These are phyloP conservation scores for Mycosphaerelloides madeirae DNA, from an alignment of 2,329 filamentous ascomycete species.

Conservation along the genomic window DNA sequence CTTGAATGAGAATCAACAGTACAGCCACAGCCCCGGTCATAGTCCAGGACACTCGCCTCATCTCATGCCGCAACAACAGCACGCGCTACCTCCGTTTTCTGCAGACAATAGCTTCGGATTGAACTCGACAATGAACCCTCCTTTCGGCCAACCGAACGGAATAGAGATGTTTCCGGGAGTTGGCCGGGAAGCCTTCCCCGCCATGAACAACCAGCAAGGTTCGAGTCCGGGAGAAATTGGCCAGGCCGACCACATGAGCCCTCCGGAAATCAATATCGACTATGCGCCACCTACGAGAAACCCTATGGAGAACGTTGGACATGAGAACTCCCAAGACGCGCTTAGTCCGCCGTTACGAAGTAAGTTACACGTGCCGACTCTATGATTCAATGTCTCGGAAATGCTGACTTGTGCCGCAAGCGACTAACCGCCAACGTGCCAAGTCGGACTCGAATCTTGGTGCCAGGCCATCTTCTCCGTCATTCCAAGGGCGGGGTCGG, in stretches of 20 bases:
- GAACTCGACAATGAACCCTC: slow-evolving; percentile 43
- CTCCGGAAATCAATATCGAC: slow-evolving; percentile 93
- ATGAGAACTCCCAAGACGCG: slow-evolving; percentile 63
- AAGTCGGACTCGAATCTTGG: slow-evolving; percentile 58
- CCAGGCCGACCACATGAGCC: slow-evolving; percentile 70
- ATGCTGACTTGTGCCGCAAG: slow-evolving; percentile 10
- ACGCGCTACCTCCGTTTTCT: slow-evolving; percentile 48
- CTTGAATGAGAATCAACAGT: slow-evolving; percentile 59
- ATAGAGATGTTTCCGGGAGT: slow-evolving; percentile 50
- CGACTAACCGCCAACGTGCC: slow-evolving; percentile 47
- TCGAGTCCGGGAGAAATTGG: slow-evolving; percentile 48
- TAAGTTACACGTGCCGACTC: slow-evolving; percentile 35
- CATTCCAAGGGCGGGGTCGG: slow-evolving; percentile 29
- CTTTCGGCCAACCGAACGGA: slow-evolving; percentile 42
- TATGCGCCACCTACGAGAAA: slow-evolving; percentile 68
- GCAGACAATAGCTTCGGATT: slow-evolving; percentile 44
- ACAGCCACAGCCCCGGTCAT: slow-evolving; percentile 23
- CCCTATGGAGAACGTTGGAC: slow-evolving; percentile 39
- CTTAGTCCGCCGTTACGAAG: slow-evolving; percentile 71
- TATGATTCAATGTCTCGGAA: neutral
- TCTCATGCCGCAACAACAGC: slow-evolving; percentile 62
- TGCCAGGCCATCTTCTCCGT: slow-evolving; percentile 43
- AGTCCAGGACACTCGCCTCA: slow-evolving; percentile 64
- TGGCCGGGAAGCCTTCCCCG: slow-evolving; percentile 46
- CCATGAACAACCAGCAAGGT: slow-evolving; percentile 41